Evolutionary conservation across 2,329 filamentous ascomycete species (phyloP).

Genomic region (Cytospora schulzeri): DNA sequence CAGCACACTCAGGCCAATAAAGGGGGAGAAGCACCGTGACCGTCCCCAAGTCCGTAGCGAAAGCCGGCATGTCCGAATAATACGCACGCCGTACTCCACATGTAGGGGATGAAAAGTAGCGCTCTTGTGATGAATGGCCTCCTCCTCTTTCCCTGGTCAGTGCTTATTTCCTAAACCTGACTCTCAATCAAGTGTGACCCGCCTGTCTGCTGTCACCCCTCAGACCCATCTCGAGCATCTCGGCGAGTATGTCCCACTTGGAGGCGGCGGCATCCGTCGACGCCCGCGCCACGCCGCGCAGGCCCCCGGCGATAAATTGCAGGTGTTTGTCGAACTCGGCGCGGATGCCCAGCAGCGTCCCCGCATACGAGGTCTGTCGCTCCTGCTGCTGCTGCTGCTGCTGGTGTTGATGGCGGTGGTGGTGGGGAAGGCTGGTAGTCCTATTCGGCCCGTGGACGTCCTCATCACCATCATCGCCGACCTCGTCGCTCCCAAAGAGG

Average conservation of each 20-base stretch:
- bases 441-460: conserved; percentile 42
- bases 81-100: too few relatives aligned
- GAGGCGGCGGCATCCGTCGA: conserved; percentile 61
- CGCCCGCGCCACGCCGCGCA: conserved; percentile 75
- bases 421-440: conserved; percentile 22
- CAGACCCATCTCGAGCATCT: conserved; percentile 67
- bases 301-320: conserved; percentile 70
- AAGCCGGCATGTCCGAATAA: too few relatives aligned
- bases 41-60: background rate
- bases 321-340: conserved; percentile 66
- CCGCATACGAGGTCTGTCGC: conserved; percentile 51
- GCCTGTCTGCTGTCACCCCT: conserved; percentile 23
- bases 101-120: too few relatives aligned
- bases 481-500: conserved; percentile 30
- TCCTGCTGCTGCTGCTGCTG: background rate
- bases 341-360: conserved; percentile 59
- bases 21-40: background rate
- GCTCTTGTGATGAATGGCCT: too few relatives aligned
- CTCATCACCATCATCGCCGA: conserved; percentile 36
- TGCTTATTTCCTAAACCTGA: too few relatives aligned
- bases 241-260: conserved; percentile 80
- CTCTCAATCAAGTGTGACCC: too few relatives aligned
- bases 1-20: too few relatives aligned
- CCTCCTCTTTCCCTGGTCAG: too few relatives aligned
- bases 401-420: too few relatives aligned